Evolutionary conservation across 2,329 filamentous ascomycete genomes (phyloP).

Genomic region (Aspergillus quadricinctus): DNA sequence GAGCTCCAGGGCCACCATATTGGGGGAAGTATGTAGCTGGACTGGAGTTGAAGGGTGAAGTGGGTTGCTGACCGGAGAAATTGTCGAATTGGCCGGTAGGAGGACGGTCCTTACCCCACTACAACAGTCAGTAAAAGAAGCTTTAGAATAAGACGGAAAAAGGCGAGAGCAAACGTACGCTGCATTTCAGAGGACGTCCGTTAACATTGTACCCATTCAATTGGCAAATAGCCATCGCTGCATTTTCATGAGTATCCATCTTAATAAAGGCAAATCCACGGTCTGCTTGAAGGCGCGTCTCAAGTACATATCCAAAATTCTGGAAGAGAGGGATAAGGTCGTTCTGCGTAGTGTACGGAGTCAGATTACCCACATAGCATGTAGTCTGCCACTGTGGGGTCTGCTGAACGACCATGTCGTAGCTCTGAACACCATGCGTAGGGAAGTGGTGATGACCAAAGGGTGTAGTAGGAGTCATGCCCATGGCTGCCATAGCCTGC

Average conservation of each 20-base stretch:
- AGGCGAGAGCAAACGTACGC: constrained; percentile 62
- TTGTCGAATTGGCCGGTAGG: constrained; percentile 79
- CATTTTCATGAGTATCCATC: constrained; percentile 98
- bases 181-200: constrained; percentile 94
- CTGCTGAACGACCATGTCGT: constrained; percentile 93
- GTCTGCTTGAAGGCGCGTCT: constrained; percentile 96
- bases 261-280: constrained; percentile 98
- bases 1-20: constrained; percentile 68
- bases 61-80: constrained; percentile 74
- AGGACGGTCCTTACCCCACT: constrained; percentile 99
- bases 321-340: constrained; percentile 97
- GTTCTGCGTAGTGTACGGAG: constrained; percentile 93
- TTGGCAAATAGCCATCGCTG: constrained; percentile 96
- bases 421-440: constrained; percentile 92
- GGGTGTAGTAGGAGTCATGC: constrained; percentile 93
- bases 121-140: constrained; percentile 23
- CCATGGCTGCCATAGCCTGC: constrained; percentile 94
- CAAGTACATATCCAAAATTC: constrained; percentile 96
- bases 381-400: constrained; percentile 98
- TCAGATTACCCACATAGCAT: constrained; percentile 95
- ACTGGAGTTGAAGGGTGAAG: constrained; percentile 64
- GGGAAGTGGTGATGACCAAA: constrained; percentile 98
- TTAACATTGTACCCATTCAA: constrained; percentile 98
- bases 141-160: constrained; percentile 26
- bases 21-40: constrained; percentile 88